Percentiles rank a stretch among this genome's conserved stretches.
Evolutionary conservation across 345 rosid genomes (phyloP).

Genomic region (Zanthoxylum bungeanum): DNA sequence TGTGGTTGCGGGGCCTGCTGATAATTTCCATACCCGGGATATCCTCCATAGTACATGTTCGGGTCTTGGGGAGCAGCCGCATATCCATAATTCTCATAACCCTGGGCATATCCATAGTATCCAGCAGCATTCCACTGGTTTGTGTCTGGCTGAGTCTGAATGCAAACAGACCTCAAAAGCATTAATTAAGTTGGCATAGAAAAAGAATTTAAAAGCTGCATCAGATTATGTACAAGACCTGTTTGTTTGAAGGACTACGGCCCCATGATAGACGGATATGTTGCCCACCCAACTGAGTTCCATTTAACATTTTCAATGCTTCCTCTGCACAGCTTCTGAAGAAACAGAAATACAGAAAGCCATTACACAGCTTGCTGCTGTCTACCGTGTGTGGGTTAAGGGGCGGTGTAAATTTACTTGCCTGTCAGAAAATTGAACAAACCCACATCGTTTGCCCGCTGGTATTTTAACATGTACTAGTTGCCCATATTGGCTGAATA

Average conservation of each 20-base stretch:
- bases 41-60: slow-evolving; percentile 78
- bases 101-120: slow-evolving; percentile 70
- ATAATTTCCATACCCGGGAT: slow-evolving; percentile 72
- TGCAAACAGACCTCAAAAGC: neutral
- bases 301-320: slow-evolving; percentile 63
- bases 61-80: slow-evolving; percentile 72
- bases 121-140: slow-evolving; percentile 62
- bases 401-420: slow-evolving; percentile 16
- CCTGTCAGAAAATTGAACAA: slow-evolving; percentile 89
- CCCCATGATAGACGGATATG: slow-evolving; percentile 94
- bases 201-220: neutral
- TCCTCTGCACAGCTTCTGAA: slow-evolving; percentile 84
- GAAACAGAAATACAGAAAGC: slow-evolving; percentile 9
- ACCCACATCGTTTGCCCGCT: slow-evolving; percentile 77
- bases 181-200: neutral
- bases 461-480: slow-evolving; percentile 85
- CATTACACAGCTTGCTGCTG: neutral
- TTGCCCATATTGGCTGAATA: slow-evolving; percentile 79
- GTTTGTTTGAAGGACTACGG: slow-evolving; percentile 81
- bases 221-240: slow-evolving; percentile 31
- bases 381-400: neutral
- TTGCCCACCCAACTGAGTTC: slow-evolving; percentile 73
- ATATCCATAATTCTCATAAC: slow-evolving; percentile 78
- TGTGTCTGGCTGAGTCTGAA: slow-evolving; percentile 56
- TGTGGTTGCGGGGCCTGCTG: slow-evolving; percentile 47